These are phyloP conservation scores for Chlorencoelia australis DNA, from an alignment of 2,329 filamentous ascomycete species.

Conservation along the genomic window DNA sequence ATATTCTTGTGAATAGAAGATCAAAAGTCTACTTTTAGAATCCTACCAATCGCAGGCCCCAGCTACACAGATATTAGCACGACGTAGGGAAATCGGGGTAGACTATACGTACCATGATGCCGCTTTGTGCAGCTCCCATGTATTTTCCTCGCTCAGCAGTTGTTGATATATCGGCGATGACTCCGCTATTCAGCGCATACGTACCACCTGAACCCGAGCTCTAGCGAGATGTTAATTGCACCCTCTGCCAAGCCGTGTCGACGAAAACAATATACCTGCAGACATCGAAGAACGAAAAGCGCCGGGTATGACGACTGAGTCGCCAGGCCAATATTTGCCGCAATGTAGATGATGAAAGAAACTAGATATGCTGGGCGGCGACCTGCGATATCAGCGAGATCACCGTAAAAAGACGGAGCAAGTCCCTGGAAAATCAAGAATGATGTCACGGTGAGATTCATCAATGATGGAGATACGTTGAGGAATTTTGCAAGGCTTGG, in stretches of 20 bases:
- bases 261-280: too few species aligned
- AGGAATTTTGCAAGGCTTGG: background rate
- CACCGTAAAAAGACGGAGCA: background rate
- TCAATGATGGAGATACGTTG: background rate
- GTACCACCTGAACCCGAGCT: too few species aligned
- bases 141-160: slow-evolving; percentile 1
- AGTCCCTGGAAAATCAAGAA: background rate
- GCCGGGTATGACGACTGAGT: background rate
- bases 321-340: background rate
- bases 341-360: background rate
- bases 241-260: too few species aligned
- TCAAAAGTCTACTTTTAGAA: too few species aligned
- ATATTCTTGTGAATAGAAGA: too few species aligned
- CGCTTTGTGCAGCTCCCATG: too few species aligned
- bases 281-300: background rate
- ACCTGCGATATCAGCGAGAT: background rate
- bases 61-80: too few species aligned
- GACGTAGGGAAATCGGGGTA: too few species aligned
- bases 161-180: slow-evolving; percentile 4
- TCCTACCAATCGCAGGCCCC: too few species aligned
- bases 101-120: too few species aligned
- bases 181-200: too few species aligned
- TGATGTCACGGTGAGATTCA: background rate
- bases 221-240: too few species aligned
- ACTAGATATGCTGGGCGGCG: background rate